Base-by-base conservation (phyloP, 169 alveolate species). In the Hammondia hammondi region DNA sequence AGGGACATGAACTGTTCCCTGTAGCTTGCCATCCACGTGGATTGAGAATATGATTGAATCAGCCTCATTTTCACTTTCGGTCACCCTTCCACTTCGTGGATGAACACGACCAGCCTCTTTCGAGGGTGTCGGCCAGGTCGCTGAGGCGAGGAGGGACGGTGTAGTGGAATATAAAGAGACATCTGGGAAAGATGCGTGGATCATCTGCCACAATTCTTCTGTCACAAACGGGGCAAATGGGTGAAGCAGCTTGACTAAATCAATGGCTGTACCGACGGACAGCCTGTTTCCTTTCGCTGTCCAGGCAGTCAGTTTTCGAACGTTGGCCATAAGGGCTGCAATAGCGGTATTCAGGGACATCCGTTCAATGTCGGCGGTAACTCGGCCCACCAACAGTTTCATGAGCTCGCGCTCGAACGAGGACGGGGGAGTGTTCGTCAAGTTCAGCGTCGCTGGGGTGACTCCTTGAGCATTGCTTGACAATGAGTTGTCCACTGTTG, bases 151-250 rank as follows among this genome's bases (percentile, higher is more conserved):
- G 2, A 82, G 70, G 7, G 90, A 82, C 19, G 90, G 70, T 6
- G 43, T 5, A n/a, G 71, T 14, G 35, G 94, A 46, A 43, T 43
- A 61, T 37, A 43, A 10, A 21, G 72, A 81, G 10, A n/a, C 81
- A 4, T 32, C 27, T 10, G 91, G 85, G 43, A 61, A 82, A 17
- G 48, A 12, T 39, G 91, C 73, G 37, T 35, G 57, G 43, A 72
- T 35, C 61, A 43, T 17, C 56, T 82, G 96, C 98, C 98, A 97
- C 56, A 97, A 94, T 61, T 97, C 98, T 82, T 97, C 98, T 52
- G 98, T 95, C 48, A 97, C 81, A 88, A 97, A 98, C n/a, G 98
- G 98, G 6, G 98, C 97, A 61, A 97, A 96, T 19, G 98, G 98
- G 70, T 95, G 95, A 81, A 97, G 95, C 92, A 96, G 91, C 85